These are phyloP conservation scores for Xylariaceae sp. DNA, from an alignment of 2,329 filamentous ascomycete genomes.

Conservation along the genomic window DNA sequence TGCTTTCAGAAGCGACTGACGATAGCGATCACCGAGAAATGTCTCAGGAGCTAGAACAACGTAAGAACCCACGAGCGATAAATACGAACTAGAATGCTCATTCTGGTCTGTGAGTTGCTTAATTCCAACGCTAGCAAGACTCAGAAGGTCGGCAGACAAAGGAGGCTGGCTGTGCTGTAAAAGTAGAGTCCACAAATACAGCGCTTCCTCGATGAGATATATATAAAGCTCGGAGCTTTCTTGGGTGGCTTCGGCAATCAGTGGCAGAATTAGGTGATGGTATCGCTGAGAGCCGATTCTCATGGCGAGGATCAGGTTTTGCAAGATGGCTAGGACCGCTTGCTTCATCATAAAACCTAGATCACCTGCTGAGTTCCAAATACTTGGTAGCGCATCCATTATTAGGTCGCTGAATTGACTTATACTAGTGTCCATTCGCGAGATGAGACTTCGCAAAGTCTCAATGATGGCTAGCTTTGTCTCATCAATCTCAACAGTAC, in stretches of 20 bases:
- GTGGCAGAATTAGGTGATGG: conserved; percentile 78
- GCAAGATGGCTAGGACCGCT: conserved; percentile 83
- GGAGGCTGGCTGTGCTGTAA: conserved; percentile 69
- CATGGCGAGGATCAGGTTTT: conserved; percentile 85
- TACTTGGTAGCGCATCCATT: conserved; percentile 75
- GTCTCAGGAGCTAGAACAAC: conserved; percentile 72
- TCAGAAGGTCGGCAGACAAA: conserved; percentile 64
- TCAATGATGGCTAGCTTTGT: conserved; percentile 90
- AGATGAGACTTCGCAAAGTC: conserved; percentile 81
- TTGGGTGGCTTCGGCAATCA: conserved; percentile 81
- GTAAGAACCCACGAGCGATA: conserved; percentile 73
- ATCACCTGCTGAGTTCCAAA: conserved; percentile 82
- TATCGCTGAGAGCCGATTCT: conserved; percentile 78
- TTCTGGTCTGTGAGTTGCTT: conserved; percentile 71
- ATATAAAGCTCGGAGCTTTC: conserved; percentile 75
- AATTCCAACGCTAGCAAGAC: conserved; percentile 67
- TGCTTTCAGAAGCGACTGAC: conserved; percentile 55
- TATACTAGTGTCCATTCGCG: conserved; percentile 78
- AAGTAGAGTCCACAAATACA: conserved; percentile 86
- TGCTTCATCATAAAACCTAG: conserved; percentile 95
- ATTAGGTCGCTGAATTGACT: conserved; percentile 77
- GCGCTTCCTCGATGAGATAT: conserved; percentile 87
- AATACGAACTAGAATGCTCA: conserved; percentile 65
- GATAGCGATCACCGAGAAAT: conserved; percentile 63
- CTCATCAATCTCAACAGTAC: conserved; percentile 80